Conservation (phyloP, 148 eudicot species). For the Spergularia marina region DNA sequence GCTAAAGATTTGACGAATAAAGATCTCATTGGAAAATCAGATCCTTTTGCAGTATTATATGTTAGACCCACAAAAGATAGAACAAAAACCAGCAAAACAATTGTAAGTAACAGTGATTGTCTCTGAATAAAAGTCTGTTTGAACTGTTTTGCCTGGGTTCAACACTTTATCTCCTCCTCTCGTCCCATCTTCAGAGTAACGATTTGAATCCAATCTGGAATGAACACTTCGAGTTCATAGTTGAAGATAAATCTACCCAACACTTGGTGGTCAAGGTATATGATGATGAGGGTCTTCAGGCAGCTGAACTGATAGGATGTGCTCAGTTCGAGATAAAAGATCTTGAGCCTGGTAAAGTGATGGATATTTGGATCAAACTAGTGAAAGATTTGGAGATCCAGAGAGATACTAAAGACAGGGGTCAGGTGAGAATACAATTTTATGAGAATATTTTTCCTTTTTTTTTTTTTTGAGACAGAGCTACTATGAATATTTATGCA, state of each 20-base stretch:
- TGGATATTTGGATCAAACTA: conserved; percentile 87
- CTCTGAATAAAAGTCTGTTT: conserved; percentile 1
- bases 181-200: conserved; percentile 49
- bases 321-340: conserved; percentile 69
- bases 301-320: conserved; percentile 85
- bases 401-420: conserved; percentile 88
- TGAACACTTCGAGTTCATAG: conserved; percentile 86
- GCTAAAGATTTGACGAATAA: conserved; percentile 88
- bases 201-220: conserved; percentile 96
- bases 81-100: conserved; percentile 82
- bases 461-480: too few species aligned
- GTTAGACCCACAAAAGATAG: conserved; percentile 73
- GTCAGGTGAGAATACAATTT: conserved; percentile 57
- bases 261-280: conserved; percentile 76
- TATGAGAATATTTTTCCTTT: neutral
- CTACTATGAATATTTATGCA: too few species aligned
- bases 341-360: conserved; percentile 94
- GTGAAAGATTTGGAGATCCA: conserved; percentile 93
- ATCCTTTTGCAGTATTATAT: conserved; percentile 86
- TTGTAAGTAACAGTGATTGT: conserved; percentile 48
- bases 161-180: conserved; percentile 6
- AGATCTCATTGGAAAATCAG: conserved; percentile 96
- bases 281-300: conserved; percentile 95
- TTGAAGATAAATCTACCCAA: conserved; percentile 91
- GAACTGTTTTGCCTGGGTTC: conserved; percentile 5